phyloP scores from a whole-genome alignment of 2,329 filamentous ascomycete genomes.

The Phaeosphaeria sp. region DNA sequence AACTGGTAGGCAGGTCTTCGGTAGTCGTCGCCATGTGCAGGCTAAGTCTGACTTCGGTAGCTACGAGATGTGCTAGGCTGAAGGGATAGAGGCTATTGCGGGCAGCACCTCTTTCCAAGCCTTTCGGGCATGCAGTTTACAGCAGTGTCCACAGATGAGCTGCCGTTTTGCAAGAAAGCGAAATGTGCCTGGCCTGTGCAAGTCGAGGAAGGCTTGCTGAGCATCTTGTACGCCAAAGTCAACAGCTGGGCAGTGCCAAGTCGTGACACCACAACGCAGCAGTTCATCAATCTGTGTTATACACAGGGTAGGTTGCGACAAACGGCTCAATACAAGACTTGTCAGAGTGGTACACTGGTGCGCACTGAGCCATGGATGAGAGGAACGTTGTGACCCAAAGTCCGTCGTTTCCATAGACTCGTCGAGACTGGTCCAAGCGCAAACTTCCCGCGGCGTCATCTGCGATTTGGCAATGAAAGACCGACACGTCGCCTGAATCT shows the following conservation, averaged over 20 bases:
- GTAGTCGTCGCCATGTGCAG: background rate
- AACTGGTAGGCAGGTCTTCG: background rate
- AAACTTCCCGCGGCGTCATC: slow-evolving; percentile 30
- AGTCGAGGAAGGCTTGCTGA: slow-evolving; percentile 4
- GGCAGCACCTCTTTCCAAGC: background rate
- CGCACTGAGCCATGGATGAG: background rate
- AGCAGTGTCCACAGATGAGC: background rate
- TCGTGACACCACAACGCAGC: background rate
- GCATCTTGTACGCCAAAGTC: slow-evolving; percentile 9
- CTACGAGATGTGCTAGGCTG: background rate
- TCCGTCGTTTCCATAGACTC: background rate
- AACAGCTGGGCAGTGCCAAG: background rate
- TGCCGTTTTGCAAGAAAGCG: background rate
- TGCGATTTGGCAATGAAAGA: slow-evolving; percentile 18
- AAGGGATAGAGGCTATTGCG: background rate
- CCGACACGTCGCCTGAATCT: slow-evolving; percentile 41
- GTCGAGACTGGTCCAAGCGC: background rate
- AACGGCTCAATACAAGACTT: background rate
- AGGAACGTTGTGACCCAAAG: background rate
- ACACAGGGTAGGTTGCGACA: background rate
- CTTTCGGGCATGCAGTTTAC: background rate
- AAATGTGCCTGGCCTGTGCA: background rate
- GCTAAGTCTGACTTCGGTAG: background rate
- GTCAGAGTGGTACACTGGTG: background rate
- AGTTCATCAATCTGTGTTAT: background rate